Evolutionary conservation across 371 early-diverging fungal genomes (phyloP).

Genomic region (Mortierella sp.): DNA sequence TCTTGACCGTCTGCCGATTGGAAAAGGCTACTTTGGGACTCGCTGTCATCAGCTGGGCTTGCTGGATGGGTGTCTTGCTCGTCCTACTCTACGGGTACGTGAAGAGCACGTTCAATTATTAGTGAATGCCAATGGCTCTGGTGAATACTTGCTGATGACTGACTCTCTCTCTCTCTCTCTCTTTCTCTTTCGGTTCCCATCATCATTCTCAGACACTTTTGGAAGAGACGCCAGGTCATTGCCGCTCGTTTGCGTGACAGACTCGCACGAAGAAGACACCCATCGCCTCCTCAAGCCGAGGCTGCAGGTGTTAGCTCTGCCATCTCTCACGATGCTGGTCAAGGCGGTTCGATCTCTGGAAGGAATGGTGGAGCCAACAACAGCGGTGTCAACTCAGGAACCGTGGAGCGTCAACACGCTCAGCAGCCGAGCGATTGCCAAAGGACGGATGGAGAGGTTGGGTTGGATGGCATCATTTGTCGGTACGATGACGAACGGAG

Average conservation of each 20-base stretch:
- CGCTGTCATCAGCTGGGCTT: conserved; percentile 40
- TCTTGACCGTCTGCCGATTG: conserved; percentile 32
- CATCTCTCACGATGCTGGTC: conserved; percentile 15
- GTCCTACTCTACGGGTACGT: conserved; percentile 51
- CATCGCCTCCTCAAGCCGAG: not conserved
- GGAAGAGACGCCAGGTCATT: conserved; percentile 51
- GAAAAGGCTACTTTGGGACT: conserved; percentile 48
- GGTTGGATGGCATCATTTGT: conserved; percentile 43
- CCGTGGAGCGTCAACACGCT: conserved; percentile 2
- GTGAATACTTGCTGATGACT: not conserved
- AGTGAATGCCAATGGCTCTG: no score
- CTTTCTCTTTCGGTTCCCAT: not conserved
- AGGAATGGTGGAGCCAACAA: conserved; percentile 8
- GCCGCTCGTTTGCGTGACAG: conserved; percentile 31
- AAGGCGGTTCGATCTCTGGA: conserved; percentile 18
- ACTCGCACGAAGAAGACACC: conserved; percentile 23
- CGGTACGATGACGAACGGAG: conserved; percentile 42
- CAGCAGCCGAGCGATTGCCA: conserved; percentile 29
- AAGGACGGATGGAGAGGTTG: conserved; percentile 44
- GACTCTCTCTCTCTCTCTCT: not conserved
- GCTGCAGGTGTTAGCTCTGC: conserved; percentile 36
- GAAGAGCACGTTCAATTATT: no score
- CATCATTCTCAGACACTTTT: conserved; percentile 39
- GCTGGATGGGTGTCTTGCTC: conserved; percentile 52
- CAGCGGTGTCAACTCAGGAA: not conserved